Conservation (phyloP, 116 monocot genomes). For the Zostera marina region DNA sequence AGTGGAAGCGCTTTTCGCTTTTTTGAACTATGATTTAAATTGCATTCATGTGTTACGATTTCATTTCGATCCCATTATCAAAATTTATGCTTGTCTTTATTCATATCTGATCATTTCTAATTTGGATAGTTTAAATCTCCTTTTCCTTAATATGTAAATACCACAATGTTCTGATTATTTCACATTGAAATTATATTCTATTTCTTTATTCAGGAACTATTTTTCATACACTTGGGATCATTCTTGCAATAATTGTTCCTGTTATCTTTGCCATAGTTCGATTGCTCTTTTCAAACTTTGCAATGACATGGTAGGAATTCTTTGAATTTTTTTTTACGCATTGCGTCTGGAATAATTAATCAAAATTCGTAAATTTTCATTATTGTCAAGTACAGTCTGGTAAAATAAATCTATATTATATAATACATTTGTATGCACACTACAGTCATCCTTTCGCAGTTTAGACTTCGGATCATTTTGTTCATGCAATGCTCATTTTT, state of each 20-base stretch:
- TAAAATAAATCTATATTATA: neutral
- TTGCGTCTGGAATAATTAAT: neutral
- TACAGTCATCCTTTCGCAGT: too few relatives aligned
- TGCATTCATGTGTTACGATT: too few relatives aligned
- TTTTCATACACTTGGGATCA: constrained; percentile 39
- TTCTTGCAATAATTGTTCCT: constrained; percentile 58
- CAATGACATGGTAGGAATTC: constrained; percentile 74
- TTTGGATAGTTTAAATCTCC: too few relatives aligned
- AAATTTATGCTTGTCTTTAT: too few relatives aligned
- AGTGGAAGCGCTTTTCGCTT: too few relatives aligned
- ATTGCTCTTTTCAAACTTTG: constrained; percentile 63
- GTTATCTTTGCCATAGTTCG: constrained; percentile 56
- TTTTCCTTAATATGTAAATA: neutral
- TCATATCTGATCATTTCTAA: too few relatives aligned
- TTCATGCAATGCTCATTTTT: neutral
- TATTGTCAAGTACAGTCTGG: neutral
- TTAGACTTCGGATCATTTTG: too few relatives aligned
- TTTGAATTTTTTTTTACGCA: constrained; percentile 5
- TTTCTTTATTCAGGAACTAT: constrained; percentile 45
- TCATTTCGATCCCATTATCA: too few relatives aligned
- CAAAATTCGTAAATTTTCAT: too few relatives aligned
- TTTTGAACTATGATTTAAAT: too few relatives aligned
- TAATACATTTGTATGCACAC: neutral
- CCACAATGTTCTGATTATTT: neutral
- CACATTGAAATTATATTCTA: constrained; percentile 4